These are phyloP conservation scores for Macrophomina phaseolina DNA, from an alignment of 2,329 filamentous ascomycete species.

Conservation along the genomic window DNA sequence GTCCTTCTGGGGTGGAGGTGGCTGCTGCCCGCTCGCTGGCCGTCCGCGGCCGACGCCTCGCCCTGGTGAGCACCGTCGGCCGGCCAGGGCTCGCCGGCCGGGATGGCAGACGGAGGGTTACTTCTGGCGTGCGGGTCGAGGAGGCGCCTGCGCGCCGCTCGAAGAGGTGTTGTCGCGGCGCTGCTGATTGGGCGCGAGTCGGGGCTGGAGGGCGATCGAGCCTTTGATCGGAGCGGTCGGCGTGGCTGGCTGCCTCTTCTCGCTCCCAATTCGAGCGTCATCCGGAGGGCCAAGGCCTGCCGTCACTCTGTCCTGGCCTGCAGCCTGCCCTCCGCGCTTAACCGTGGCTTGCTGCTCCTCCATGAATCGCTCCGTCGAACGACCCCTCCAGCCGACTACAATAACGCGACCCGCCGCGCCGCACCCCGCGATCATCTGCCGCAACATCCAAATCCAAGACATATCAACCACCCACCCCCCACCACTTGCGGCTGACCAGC, in stretches of 20 bases:
- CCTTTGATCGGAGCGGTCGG: constrained; percentile 21
- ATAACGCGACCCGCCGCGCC: constrained; percentile 19
- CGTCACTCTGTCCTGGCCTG: constrained; percentile 11
- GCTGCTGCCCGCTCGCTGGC: not conserved
- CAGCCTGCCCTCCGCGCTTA: constrained; percentile 17
- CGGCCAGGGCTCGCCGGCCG: constrained; percentile 7
- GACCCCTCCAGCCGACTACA: constrained; percentile 25
- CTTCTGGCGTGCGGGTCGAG: constrained; percentile 1
- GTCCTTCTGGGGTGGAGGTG: not conserved
- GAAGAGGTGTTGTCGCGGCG: not conserved
- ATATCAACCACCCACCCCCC: constrained; percentile 13
- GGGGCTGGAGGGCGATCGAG: constrained; percentile 16
- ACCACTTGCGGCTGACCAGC: not conserved
- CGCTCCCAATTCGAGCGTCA: constrained; percentile 20
- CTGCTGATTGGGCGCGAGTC: constrained; percentile 18
- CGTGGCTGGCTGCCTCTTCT: constrained; percentile 23
- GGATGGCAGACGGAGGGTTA: constrained; percentile 4
- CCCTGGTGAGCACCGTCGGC: not conserved
- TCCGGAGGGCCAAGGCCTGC: constrained; percentile 13
- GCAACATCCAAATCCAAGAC: constrained; percentile 6
- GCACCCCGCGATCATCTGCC: constrained; percentile 26
- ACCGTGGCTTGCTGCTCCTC: constrained; percentile 20
- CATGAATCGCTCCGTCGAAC: constrained; percentile 24
- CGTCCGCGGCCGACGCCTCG: not conserved
- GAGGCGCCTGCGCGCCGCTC: constrained; percentile 20